Conservation (phyloP, 2,329 filamentous ascomycete species). For the Penicillium sp. region DNA sequence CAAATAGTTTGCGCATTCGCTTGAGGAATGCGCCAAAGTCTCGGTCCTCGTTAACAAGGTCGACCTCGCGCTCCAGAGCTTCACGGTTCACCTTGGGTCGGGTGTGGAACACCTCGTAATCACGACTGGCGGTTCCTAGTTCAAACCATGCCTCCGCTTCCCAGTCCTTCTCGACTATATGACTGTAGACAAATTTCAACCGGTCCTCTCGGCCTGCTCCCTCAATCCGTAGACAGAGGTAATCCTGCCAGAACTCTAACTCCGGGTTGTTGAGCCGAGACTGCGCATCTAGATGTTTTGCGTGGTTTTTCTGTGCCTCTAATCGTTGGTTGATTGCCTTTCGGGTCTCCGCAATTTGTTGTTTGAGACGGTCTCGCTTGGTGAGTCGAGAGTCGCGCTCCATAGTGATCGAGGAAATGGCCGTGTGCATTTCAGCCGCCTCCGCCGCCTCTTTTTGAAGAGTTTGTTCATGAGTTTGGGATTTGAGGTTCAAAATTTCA, state of each 20-base stretch:
- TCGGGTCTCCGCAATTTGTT: slow-evolving; percentile 55
- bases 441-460: slow-evolving; percentile 62
- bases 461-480: slow-evolving; percentile 56
- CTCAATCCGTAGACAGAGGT: slow-evolving; percentile 85
- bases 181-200: slow-evolving; percentile 85
- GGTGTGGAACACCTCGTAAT: slow-evolving; percentile 81
- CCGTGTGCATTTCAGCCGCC: slow-evolving; percentile 61
- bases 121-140: slow-evolving; percentile 73
- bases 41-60: slow-evolving; percentile 59
- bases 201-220: slow-evolving; percentile 81
- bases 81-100: slow-evolving; percentile 64
- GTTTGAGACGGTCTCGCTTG: slow-evolving; percentile 56
- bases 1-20: slow-evolving; percentile 62
- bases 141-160: slow-evolving; percentile 93
- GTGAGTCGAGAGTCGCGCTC: slow-evolving; percentile 57
- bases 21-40: slow-evolving; percentile 63
- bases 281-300: slow-evolving; percentile 76
- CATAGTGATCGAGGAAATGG: slow-evolving; percentile 57
- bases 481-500: slow-evolving; percentile 66
- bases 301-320: slow-evolving; percentile 51
- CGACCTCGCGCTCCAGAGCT: slow-evolving; percentile 56
- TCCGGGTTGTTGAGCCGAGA: slow-evolving; percentile 88
- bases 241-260: slow-evolving; percentile 92
- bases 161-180: slow-evolving; percentile 84
- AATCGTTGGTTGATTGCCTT: slow-evolving; percentile 47